Conservation (phyloP, 164 flowering plant species). For the Aristolochia californica region DNA sequence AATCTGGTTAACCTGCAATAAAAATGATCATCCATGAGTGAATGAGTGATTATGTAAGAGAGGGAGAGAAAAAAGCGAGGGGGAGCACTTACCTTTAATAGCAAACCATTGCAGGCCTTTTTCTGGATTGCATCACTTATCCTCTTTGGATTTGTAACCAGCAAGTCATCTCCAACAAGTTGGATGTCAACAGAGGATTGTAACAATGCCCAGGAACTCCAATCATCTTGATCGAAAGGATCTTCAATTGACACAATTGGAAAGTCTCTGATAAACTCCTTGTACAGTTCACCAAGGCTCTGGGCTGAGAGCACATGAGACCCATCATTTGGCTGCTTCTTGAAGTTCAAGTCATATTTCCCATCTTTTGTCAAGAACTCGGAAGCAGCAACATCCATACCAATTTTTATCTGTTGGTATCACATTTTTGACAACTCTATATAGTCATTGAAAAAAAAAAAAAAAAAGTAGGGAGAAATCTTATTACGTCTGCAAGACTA, state of each 20-base stretch:
- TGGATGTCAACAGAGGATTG: conserved; percentile 82
- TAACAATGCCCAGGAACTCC: conserved; percentile 83
- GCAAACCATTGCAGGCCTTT: conserved; percentile 83
- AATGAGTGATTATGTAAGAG: neutral
- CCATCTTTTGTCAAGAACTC: conserved; percentile 82
- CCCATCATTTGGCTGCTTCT: conserved; percentile 95
- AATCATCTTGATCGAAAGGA: conserved; percentile 99
- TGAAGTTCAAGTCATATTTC: conserved; percentile 73
- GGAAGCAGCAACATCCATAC: conserved; percentile 99
- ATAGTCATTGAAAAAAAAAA: neutral
- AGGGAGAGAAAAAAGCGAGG: neutral
- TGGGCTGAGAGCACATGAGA: conserved; percentile 59
- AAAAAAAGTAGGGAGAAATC: neutral
- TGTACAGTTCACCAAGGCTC: conserved; percentile 69
- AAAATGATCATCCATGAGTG: conserved; percentile 4
- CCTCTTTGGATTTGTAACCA: conserved; percentile 95
- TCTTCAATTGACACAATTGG: conserved; percentile 99
- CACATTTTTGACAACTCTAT: conserved; percentile 1
- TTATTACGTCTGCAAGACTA: conserved; percentile 7
- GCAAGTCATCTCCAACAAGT: conserved; percentile 93
- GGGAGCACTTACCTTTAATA: conserved; percentile 55
- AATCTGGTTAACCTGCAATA: conserved; percentile 87
- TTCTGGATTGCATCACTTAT: conserved; percentile 77
- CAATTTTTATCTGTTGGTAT: conserved; percentile 75
- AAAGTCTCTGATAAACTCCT: conserved; percentile 72